Conservation (phyloP, 108 stramenopile genomes). For the Conticribra weissflogii region DNA sequence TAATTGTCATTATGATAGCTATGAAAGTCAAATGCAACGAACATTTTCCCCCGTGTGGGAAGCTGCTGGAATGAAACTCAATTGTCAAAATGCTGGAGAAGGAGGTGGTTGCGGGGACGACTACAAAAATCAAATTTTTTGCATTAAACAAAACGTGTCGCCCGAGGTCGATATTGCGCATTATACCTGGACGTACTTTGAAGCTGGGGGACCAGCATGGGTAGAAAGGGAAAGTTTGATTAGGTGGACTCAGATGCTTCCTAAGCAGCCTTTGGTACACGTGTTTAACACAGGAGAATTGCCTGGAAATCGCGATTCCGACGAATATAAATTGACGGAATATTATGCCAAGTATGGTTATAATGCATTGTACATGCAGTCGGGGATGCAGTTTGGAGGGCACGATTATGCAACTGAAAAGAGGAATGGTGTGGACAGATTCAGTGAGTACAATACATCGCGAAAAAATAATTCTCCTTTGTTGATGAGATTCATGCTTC, state of each 20-base stretch:
- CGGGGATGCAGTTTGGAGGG: slow-evolving; percentile 40
- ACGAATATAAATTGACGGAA: slow-evolving; percentile 28
- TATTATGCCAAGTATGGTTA: slow-evolving; percentile 53
- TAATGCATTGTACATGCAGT: slow-evolving; percentile 48
- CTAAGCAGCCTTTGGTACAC: slow-evolving; percentile 44
- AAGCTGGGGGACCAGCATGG: slow-evolving; percentile 17
- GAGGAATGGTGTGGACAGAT: slow-evolving; percentile 26
- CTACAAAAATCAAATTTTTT: slow-evolving; percentile 46
- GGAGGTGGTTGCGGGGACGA: slow-evolving; percentile 54
- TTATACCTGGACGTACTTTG: slow-evolving; percentile 60
- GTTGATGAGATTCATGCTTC: too few relatives aligned
- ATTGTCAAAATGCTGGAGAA: slow-evolving; percentile 49
- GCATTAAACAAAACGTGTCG: slow-evolving; percentile 52
- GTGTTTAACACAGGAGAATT: slow-evolving; percentile 39
- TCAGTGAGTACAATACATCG: slow-evolving; percentile 17
- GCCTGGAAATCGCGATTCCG: not conserved
- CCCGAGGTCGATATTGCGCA: slow-evolving; percentile 52
- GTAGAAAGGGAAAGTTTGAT: slow-evolving; percentile 36
- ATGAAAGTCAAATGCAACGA: slow-evolving; percentile 47
- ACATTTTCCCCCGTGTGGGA: slow-evolving; percentile 45
- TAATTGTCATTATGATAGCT: slow-evolving; percentile 52
- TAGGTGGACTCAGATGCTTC: slow-evolving; percentile 51
- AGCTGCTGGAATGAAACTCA: slow-evolving; percentile 52
- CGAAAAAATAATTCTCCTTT: too few relatives aligned
- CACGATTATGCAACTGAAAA: slow-evolving; percentile 45